Evolutionary conservation across 163 green algal genomes (phyloP), one percentile per base, ranked within the genome.

Genomic region (Volvox carteri): DNA sequence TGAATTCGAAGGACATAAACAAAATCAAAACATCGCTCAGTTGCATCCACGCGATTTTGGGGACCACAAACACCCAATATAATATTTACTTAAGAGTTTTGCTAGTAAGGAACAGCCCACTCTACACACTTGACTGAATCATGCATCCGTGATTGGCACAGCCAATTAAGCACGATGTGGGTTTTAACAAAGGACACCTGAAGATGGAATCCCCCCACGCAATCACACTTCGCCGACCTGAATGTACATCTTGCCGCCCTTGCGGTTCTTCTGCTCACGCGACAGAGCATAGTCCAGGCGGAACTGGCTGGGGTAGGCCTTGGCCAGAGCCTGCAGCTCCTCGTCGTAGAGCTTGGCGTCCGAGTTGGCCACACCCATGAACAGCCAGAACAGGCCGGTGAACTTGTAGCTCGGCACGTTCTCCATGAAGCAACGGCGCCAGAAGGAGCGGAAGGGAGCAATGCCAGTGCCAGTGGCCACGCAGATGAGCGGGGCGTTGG

Each of bases 401-500:
- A 98, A 99, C 94, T 99, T 97, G 94, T 97, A 99, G 93, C 87
- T 95, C 90, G 96, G 95, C 41, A 98, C 93, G 77, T 98, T 92
- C 93, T 99, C 97, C 86, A 93, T 94, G 94, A 99, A 99, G 92
- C 96, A 95, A 85, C 98, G 96, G 85, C 97, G 95, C 95, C 96
- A 97, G 97, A 99, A 99, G 56, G 96, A 95, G 91, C 98, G 96
- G 96, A 98, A 99, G 70, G 98, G 98, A 2, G 98, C 98, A 89
- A 99, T 99, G 90, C 98, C 98, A n/a, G 98, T 99, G 83, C 98
- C 98, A 73, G 98, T 99, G 77, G 98, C 98, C 33, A 99, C 97
- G 94, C 97, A 98, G 96, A 99, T 99, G 85, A 98, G 89, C 14
- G 96, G 95, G 1, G 95, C 94, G 90, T 98, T 98, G 74, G 93